phyloP scores from a whole-genome alignment of 1,284 basidiomycete species.

The Athelia sp. region DNA sequence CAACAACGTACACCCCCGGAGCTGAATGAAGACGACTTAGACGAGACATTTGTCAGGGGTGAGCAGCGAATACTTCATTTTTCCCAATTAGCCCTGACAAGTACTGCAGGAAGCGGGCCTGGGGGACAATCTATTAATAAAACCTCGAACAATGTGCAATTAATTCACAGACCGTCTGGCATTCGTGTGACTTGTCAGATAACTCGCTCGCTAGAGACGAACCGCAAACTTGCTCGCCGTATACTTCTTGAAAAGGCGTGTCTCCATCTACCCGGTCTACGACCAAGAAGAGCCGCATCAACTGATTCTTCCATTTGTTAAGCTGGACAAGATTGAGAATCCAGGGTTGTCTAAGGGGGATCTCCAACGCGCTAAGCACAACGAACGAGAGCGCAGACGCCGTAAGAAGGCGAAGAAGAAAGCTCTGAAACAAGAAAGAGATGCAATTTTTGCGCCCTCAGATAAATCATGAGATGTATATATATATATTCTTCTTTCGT shows the following conservation, averaged over 20 bases:
- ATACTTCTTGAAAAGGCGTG: constrained; percentile 66
- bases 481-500: background rate
- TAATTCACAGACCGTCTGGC: constrained; percentile 74
- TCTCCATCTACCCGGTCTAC: constrained; percentile 11
- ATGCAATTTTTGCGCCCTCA: background rate
- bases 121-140: constrained; percentile 86
- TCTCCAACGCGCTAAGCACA: constrained; percentile 59
- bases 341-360: constrained; percentile 73
- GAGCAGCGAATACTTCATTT: constrained; percentile 15
- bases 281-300: constrained; percentile 3
- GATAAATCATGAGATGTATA: background rate
- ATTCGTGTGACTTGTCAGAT: constrained; percentile 75
- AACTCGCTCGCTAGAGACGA: constrained; percentile 68
- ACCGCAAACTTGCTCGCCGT: constrained; percentile 66
- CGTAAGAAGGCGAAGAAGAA: constrained; percentile 70
- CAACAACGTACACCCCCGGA: constrained; percentile 58
- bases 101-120: constrained; percentile 65
- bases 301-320: constrained; percentile 1
- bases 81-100: constrained; percentile 6
- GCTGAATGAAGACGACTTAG: constrained; percentile 66
- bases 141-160: constrained; percentile 78
- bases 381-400: constrained; percentile 64
- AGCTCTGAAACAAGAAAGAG: background rate
- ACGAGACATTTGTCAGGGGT: constrained; percentile 78
- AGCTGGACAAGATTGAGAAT: constrained; percentile 69